Percentiles rank a stretch among this genome's conserved stretches.
Evolutionary conservation across 495 filamentous ascomycete genomes (phyloP).

Genomic region (Eremomyces bilateralis): DNA sequence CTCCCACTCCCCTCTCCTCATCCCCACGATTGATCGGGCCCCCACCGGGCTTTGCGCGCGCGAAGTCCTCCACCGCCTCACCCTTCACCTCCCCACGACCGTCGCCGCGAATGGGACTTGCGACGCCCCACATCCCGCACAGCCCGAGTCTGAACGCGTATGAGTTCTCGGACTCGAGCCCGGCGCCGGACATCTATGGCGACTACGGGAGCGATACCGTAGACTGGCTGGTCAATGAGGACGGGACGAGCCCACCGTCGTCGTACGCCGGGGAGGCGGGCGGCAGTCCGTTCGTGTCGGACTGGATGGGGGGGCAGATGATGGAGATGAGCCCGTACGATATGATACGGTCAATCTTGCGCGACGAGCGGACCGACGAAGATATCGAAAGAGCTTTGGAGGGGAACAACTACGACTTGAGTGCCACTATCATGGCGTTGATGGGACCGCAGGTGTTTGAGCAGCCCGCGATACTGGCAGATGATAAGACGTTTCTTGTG

Average conservation of each 20-base stretch:
- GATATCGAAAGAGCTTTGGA: constrained; percentile 83
- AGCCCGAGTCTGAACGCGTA: constrained; percentile 88
- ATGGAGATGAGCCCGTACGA: constrained; percentile 95
- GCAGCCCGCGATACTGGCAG: constrained; percentile 1
- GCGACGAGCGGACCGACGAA: constrained; percentile 71
- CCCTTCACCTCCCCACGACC: constrained; percentile 90
- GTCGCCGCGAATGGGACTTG: constrained; percentile 77
- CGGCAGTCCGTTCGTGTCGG: background rate
- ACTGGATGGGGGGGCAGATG: constrained; percentile 41
- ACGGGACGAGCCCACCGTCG: constrained; percentile 51
- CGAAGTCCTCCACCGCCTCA: constrained; percentile 54
- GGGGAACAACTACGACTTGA: constrained; percentile 77
- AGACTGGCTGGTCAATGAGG: constrained; percentile 90
- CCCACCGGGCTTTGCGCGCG: constrained; percentile 57
- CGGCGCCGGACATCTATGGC: constrained; percentile 66
- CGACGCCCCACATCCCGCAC: constrained; percentile 80
- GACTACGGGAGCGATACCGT: constrained; percentile 86
- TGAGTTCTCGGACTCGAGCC: constrained; percentile 58
- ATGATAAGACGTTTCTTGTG: constrained; percentile 37
- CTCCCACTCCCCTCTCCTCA: constrained; percentile 57
- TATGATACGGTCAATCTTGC: constrained; percentile 86
- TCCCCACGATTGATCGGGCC: constrained; percentile 50
- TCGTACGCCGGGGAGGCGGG: constrained; percentile 38
- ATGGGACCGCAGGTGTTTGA: constrained; percentile 35
- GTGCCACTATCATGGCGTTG: constrained; percentile 65